Evolutionary conservation across 208 protist species (phyloP).

Genomic region (Acanthamoeba royreba): DNA sequence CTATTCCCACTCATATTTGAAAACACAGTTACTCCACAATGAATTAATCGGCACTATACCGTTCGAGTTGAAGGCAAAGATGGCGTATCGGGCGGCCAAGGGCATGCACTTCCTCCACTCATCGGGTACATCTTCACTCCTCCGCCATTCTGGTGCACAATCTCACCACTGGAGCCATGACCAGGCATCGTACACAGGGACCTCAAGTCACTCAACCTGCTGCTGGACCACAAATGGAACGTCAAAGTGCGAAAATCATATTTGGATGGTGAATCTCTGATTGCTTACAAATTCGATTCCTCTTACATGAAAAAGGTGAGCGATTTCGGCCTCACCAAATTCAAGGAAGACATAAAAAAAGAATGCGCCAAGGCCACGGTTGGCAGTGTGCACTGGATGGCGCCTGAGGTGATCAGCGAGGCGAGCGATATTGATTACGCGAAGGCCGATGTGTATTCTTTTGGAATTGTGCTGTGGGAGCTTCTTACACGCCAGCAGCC

Average conservation of each 20-base stretch:
- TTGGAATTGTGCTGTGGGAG: background rate
- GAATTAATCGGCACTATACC: background rate
- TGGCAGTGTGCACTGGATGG: background rate
- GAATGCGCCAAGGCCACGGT: background rate
- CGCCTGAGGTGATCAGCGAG: background rate
- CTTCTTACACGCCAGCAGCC: background rate
- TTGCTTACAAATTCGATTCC: background rate
- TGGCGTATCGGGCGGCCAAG: conserved; percentile 5
- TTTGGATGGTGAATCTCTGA: background rate
- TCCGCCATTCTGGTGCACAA: background rate
- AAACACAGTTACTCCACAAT: background rate
- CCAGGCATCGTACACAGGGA: background rate
- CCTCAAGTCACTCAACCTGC: conserved; percentile 24
- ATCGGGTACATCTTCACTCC: background rate
- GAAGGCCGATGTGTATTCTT: background rate
- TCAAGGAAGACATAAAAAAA: background rate
- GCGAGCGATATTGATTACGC: background rate
- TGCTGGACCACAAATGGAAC: conserved; percentile 14
- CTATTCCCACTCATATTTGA: background rate
- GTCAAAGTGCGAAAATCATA: background rate
- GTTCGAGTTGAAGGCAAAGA: conserved; percentile 32
- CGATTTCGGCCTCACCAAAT: background rate
- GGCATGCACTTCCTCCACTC: conserved; percentile 46
- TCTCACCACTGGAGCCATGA: background rate
- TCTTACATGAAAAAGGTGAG: background rate